phyloP scores from a whole-genome alignment of 768 basidiomycete genomes.

The Suillus tomentosus region DNA sequence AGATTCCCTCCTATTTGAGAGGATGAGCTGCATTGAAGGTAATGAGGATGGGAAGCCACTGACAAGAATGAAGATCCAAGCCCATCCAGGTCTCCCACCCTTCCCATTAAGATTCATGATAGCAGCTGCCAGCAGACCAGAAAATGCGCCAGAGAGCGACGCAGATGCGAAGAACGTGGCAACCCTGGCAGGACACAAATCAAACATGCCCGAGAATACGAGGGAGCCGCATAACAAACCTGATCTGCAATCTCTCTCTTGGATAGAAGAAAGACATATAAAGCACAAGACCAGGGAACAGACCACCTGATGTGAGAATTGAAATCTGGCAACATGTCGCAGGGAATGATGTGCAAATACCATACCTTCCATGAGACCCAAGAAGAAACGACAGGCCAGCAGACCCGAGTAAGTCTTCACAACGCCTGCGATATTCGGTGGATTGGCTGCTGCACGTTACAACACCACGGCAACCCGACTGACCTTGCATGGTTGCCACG shows the following conservation, averaged over 20 bases:
- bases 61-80: constrained; percentile 61
- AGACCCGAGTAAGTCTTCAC: constrained; percentile 55
- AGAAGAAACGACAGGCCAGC: constrained; percentile 47
- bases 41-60: neutral
- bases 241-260: constrained; percentile 29
- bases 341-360: neutral
- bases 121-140: constrained; percentile 62
- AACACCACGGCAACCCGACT: neutral
- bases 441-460: neutral
- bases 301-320: constrained; percentile 44
- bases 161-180: constrained; percentile 44
- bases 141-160: constrained; percentile 61
- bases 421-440: constrained; percentile 35
- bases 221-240: constrained; percentile 10
- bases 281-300: constrained; percentile 58
- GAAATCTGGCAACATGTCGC: neutral
- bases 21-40: neutral
- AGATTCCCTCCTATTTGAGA: constrained; percentile 50
- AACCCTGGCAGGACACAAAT: constrained; percentile 30
- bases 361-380: constrained; percentile 62
- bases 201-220: constrained; percentile 9
- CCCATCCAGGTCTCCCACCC: constrained; percentile 56
- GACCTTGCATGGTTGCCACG: constrained; percentile 63
- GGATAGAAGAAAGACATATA: constrained; percentile 55
- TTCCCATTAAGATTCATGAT: constrained; percentile 60